Base-by-base conservation (phyloP, 176 grass and related monocot species). In the Oryza glaberrima region DNA sequence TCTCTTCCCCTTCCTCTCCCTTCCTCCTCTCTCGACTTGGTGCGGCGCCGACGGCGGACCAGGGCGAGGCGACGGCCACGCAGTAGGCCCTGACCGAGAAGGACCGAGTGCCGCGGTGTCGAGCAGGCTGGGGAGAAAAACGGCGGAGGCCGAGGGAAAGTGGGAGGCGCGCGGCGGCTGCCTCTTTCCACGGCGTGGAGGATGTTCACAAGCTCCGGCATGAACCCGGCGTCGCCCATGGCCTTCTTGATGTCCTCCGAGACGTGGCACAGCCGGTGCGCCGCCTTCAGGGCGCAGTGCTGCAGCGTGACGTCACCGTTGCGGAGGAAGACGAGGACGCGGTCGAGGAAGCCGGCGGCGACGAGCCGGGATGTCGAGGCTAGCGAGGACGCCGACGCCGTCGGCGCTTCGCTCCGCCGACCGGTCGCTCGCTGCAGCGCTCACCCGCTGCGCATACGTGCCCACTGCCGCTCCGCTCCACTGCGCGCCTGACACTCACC, bases 161-260 rank as follows among this genome's bases (percentile, higher is more conserved):
- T 26, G 26, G 26, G 26, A 26, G 26, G 26, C 1, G 26, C 26
- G 26, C 26, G 26, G 26, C 26, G 26, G 26, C 26, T 26, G 26
- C 26, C 26, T 26, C 26, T 26, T 26, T 26, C 26, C 26, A 26
- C 71, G 15, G 70, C 71, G 8, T 88, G 83, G 7, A 99, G 84
- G 69, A 92, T 77, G 35, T 12, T 14, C 49, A 92, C 76, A 36
- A 99, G 90, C 92, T 99, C 96, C 19, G 88, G 87, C 88, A 99
- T 96, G 88, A 99, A 88, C 26, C 91, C 90, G 44, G 77, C 86
- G 56, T 96, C 86, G n/a, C 96, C 96, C 88, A 96, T 89, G 17
- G 92, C 85, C 65, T 92, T 96, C 80, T 78, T 99, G 3, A 79
- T 60, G 70, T 86, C 91, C 61, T 94, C 90, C 19, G 91, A 99